Percentiles rank a stretch among this genome's conserved stretches.
These are phyloP conservation scores for Paratinospora sagittata DNA, from an alignment of 164 flowering plant genomes.

Conservation along the genomic window DNA sequence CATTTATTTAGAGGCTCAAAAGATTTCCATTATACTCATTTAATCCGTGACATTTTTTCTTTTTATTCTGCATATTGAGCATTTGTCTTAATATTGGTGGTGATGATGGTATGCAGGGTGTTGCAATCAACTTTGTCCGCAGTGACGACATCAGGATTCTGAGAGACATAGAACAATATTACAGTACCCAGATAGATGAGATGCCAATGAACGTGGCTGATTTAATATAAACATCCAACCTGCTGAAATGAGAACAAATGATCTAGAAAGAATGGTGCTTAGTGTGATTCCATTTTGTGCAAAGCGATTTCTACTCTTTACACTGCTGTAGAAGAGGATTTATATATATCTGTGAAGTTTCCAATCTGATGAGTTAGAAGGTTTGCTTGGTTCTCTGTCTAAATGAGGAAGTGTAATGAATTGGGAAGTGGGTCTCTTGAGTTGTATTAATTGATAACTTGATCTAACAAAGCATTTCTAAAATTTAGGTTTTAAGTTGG, in stretches of 20 bases:
- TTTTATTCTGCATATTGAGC: neutral
- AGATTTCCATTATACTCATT: no score
- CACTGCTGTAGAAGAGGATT: neutral
- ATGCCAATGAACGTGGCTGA: constrained; percentile 99
- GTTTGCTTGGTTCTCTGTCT: neutral
- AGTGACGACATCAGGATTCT: constrained; percentile 90
- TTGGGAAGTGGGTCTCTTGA: neutral
- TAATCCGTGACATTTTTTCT: no score
- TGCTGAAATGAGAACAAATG: neutral
- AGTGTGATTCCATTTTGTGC: neutral
- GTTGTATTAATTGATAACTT: neutral
- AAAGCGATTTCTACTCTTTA: neutral
- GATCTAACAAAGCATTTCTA: neutral
- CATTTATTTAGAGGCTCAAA: no score
- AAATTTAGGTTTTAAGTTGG: no score
- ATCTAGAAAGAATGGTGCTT: neutral
- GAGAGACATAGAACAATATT: constrained; percentile 95
- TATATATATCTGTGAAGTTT: neutral
- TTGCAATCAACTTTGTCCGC: constrained; percentile 93
- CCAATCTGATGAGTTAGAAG: neutral
- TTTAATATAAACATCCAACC: constrained; percentile 40
- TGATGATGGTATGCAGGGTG: constrained; percentile 62
- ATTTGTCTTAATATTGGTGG: neutral
- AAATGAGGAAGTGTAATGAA: neutral
- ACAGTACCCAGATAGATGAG: constrained; percentile 97